phyloP scores from a whole-genome alignment of 257 asterid species.

The Lycium barbarum region DNA sequence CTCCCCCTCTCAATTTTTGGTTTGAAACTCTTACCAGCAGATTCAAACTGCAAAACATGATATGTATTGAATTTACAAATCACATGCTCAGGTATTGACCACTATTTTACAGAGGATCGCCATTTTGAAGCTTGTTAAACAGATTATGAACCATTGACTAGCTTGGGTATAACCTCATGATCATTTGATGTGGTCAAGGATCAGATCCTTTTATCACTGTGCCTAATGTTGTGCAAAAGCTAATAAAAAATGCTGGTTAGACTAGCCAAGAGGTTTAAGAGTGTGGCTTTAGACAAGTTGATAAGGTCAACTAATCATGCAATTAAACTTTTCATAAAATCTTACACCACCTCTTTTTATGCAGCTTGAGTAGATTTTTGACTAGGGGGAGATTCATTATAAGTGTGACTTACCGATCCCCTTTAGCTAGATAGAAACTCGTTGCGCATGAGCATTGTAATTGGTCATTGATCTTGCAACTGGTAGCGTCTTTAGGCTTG shows the following conservation, averaged over 20 bases:
- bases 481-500: not conserved
- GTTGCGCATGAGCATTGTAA: slow-evolving; percentile 2
- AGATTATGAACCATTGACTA: not conserved
- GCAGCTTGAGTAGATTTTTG: slow-evolving; percentile 1
- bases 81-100: slow-evolving; percentile 7
- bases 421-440: slow-evolving; percentile 4
- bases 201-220: not conserved
- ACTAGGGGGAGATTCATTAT: slow-evolving; percentile 4
- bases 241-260: slow-evolving; percentile 11
- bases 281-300: slow-evolving; percentile 4
- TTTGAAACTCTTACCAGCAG: slow-evolving; percentile 5
- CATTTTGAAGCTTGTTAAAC: not conserved
- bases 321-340: not conserved
- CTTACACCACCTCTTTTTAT: not conserved
- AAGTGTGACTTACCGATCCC: not conserved
- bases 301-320: slow-evolving; percentile 12
- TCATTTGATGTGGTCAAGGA: slow-evolving; percentile 16
- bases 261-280: slow-evolving; percentile 15
- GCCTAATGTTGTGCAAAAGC: slow-evolving; percentile 20
- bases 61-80: not conserved
- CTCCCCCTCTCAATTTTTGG: not conserved
- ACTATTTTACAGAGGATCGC: not conserved
- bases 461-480: slow-evolving; percentile 19
- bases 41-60: not conserved
- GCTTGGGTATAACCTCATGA: not conserved